Base-by-base conservation (phyloP, 2,329 filamentous ascomycete genomes). In the Aquanectria penicillioides region DNA sequence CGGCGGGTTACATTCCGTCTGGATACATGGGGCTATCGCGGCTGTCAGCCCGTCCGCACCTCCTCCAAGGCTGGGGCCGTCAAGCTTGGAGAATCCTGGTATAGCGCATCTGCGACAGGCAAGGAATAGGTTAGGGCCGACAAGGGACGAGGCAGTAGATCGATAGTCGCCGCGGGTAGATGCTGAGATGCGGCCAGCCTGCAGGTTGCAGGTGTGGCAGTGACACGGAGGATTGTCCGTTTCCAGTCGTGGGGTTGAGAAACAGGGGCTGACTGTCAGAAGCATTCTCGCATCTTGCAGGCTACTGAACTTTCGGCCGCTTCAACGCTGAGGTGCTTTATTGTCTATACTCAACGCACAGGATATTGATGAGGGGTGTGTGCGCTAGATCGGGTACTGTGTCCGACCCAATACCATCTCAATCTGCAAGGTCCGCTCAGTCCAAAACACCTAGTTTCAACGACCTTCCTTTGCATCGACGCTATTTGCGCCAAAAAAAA, bases 111-210 rank as follows among this genome's bases (percentile, higher is more conserved):
- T 38, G 31, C 53, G 34, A 50, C 47, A 44, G 34, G 23, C 40
- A 38, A 34, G 29, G 37, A 41, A 47, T 41, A 22, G 52, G 29
- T 28, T 41, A 36, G 28, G 40, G 57, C 46, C 36, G 53, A 61
- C 46, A 43, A 52, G 40, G 33, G 18, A 56, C 33, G 50, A 62
- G 38, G 34, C 37, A 33, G 40, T 41, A 57, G 54, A 62, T 63
- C 51, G 58, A 67, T 67, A 64, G 64, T 67, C 60, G 49, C 37
- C 37, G 48, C 46, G 38, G 47, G 60, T 63, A 60, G 55, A 57
- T 57, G 48, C 51, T 36, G 52, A 60, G 55, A 48, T 54, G 58
- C 44, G 25, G 44, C 56, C 50, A 56, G 49, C 38, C 49, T 63
- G 61, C 58, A 54, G 48, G 46, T 52, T 40, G 43, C 31, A 55